Base-by-base conservation (phyloP, 257 asterid species). In the Coffea canephora region DNA sequence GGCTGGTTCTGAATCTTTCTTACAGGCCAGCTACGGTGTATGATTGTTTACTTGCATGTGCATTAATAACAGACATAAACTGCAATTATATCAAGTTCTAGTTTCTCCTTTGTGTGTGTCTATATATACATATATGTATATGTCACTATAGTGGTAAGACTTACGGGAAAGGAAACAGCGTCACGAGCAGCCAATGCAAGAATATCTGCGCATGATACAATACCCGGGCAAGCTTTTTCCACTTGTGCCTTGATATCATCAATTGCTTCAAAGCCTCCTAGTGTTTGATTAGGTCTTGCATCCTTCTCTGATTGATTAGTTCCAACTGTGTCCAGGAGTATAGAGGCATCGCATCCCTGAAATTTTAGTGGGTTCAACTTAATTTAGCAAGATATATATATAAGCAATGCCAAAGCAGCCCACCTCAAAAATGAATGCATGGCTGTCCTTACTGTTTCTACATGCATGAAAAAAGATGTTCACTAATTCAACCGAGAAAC, bases 131-230 rank as follows among this genome's bases (percentile, higher is more conserved):
- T 31, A n/a, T n/a, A 1, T 31, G 1, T 31, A 31, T 1, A 31
- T 31, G 0, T 31, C 34, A 31, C 8, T 3, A 55, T 5, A 1
- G 19, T 18, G 7, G n/a, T 41, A 1, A 52, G 1, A 55, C 80
- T 78, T 84, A 88, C 91, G 16, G 82, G 90, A 14, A 86, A 83
- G 18, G 91, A 84, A 82, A 88, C 89, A 0, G 88, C 90, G 54
- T 90, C 91, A 9, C 91, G 87, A 55, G 94, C 90, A 25, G 87
- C 82, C 15, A 90, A 81, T 21, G 90, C 93, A 3, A 88, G 86
- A 76, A 88, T 90, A 61, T 88, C 91, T 8, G 91, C 90, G 71
- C 94, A 90, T 0, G 94, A 90, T 21, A 88, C 94, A 27, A 76
- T 49, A 43, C 84, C 84, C 2, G 86, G 88, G 77, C 89, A 90